Percentiles rank a stretch among this genome's conserved stretches.
These are phyloP conservation scores for Vitis hybrid DNA, from an alignment of 177 flowering plant species.

Conservation along the genomic window DNA sequence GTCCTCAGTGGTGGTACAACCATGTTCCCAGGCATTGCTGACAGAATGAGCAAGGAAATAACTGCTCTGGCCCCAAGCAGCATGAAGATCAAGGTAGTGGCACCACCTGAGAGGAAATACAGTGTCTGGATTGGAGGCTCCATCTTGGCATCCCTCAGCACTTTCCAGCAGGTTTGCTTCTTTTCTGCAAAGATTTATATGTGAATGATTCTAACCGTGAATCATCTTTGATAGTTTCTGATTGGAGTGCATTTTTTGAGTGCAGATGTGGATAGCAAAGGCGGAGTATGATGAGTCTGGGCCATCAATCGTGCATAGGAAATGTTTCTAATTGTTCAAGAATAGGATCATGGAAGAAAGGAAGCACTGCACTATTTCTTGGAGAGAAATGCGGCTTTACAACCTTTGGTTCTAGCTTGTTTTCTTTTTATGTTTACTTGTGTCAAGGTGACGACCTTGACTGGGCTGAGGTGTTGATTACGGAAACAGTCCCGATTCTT, in stretches of 20 bases:
- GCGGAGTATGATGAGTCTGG: slow-evolving; percentile 59
- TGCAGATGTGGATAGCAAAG: slow-evolving; percentile 63
- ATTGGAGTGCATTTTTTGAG: slow-evolving; percentile 8
- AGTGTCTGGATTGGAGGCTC: slow-evolving; percentile 77
- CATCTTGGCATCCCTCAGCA: slow-evolving; percentile 62
- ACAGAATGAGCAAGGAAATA: slow-evolving; percentile 81
- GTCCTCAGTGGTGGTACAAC: slow-evolving; percentile 78
- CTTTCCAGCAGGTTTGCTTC: slow-evolving; percentile 55
- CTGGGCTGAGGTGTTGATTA: slow-evolving; percentile 19
- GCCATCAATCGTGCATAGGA: slow-evolving; percentile 57
- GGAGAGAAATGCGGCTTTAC: slow-evolving; percentile 14
- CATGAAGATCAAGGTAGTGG: slow-evolving; percentile 82
- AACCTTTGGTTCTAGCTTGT: slow-evolving; percentile 3
- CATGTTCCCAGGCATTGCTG: slow-evolving; percentile 79
- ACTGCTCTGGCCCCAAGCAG: slow-evolving; percentile 77
- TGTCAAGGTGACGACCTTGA: not conserved
- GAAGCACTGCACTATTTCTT: not conserved
- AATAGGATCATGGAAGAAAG: slow-evolving; percentile 3
- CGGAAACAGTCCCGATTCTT: slow-evolving; percentile 9
- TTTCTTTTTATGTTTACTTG: slow-evolving; percentile 11
- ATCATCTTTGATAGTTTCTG: not conserved
- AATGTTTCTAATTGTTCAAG: slow-evolving; percentile 37
- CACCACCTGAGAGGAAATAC: slow-evolving; percentile 81
- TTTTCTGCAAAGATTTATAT: not conserved
- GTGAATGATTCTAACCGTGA: not conserved